These are phyloP conservation scores for Alternaria sp. DNA, from an alignment of 2,329 filamentous ascomycete genomes.

Conservation along the genomic window DNA sequence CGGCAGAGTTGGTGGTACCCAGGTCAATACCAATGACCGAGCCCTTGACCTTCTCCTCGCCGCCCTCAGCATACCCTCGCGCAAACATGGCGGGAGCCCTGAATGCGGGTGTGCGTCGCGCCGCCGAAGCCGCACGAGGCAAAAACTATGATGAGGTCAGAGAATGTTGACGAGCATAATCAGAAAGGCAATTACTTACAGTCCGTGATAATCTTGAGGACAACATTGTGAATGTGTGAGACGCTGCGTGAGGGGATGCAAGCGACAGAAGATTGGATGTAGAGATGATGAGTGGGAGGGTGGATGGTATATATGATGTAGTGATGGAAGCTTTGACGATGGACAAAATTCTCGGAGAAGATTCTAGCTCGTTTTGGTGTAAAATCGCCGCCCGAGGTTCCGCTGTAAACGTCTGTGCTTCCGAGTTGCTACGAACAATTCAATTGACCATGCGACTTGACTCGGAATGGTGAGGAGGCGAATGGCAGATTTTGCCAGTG, in stretches of 20 bases:
- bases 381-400: constrained; percentile 27
- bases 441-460: constrained; percentile 2
- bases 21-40: constrained; percentile 98
- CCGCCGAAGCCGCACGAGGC: constrained; percentile 76
- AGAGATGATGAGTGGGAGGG: constrained; percentile 29
- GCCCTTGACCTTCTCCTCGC: constrained; percentile 86
- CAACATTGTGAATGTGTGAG: constrained; percentile 48
- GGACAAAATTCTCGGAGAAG: constrained; percentile 40
- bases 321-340: constrained; percentile 40
- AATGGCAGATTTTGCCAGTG: background rate
- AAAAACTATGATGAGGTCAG: constrained; percentile 59
- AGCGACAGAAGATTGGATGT: constrained; percentile 37
- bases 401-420: constrained; percentile 30
- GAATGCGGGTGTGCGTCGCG: constrained; percentile 70
- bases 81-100: constrained; percentile 76
- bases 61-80: constrained; percentile 75
- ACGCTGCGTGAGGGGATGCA: constrained; percentile 43
- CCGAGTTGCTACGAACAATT: constrained; percentile 4
- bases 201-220: constrained; percentile 54
- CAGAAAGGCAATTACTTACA: constrained; percentile 39
- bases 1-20: constrained; percentile 97
- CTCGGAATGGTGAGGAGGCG: background rate
- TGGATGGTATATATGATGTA: constrained; percentile 39
- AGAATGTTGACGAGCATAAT: constrained; percentile 1
- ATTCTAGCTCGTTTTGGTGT: constrained; percentile 34